Percentiles rank a stretch among this genome's conserved stretches.
phyloP scores from a whole-genome alignment of 2,329 filamentous ascomycete species.

The Aspergillus novofumigatus region DNA sequence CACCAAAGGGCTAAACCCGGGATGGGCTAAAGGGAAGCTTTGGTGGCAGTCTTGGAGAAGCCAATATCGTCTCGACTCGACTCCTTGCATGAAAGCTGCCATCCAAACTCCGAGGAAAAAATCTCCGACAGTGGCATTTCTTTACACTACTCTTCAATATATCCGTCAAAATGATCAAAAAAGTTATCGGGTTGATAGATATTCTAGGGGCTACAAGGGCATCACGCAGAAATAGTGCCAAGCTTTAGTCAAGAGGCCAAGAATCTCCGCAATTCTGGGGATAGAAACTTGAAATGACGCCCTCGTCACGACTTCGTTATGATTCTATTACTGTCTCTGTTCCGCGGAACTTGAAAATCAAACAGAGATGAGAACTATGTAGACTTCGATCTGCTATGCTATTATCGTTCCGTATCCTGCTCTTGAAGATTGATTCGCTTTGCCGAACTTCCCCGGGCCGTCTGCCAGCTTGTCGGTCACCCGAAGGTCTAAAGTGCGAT shows the following conservation, averaged over 20 bases:
- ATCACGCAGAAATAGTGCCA: background rate
- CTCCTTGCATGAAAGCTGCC: background rate
- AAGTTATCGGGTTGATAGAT: background rate
- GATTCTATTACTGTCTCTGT: background rate
- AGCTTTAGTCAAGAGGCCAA: background rate
- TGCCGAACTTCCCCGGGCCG: background rate
- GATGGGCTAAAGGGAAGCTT: background rate
- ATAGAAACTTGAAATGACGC: background rate
- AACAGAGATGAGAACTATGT: no score
- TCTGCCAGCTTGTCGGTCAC: no score
- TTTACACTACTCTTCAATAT: background rate
- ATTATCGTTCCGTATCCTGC: background rate
- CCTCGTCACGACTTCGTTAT: background rate
- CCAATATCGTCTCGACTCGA: background rate
- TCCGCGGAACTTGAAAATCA: background rate
- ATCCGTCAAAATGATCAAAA: background rate
- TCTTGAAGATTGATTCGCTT: background rate
- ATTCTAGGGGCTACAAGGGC: no score
- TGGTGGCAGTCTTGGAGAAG: background rate
- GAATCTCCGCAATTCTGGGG: background rate
- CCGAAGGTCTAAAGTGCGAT: no score
- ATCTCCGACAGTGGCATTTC: background rate
- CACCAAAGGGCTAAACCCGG: background rate
- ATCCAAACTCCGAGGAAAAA: no score
- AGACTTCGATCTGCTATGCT: no score